Conservation (phyloP, 306 rosid species). For the Sindora glabra region DNA sequence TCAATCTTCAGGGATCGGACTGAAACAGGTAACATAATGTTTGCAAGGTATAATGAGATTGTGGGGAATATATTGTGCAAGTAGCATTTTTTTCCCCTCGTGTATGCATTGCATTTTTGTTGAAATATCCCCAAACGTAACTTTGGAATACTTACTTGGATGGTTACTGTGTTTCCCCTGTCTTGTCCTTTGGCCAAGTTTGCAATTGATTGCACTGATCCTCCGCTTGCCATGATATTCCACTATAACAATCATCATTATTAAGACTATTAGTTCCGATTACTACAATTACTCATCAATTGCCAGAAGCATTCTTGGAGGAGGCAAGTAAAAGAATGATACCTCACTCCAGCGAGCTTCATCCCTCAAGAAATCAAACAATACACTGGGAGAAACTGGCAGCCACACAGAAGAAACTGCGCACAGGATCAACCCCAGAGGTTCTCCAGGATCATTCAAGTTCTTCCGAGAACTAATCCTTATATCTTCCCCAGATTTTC, state of each 20-base stretch:
- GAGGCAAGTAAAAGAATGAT: not conserved
- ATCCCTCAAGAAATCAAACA: constrained; percentile 78
- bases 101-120: no score
- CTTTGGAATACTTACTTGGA: constrained; percentile 65
- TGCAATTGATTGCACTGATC: constrained; percentile 62
- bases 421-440: constrained; percentile 76
- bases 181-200: constrained; percentile 93
- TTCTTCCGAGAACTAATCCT: constrained; percentile 85
- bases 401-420: constrained; percentile 95
- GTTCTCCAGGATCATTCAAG: constrained; percentile 89
- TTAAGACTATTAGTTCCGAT: constrained; percentile 1
- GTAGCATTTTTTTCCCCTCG: no score
- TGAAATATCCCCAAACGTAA: no score
- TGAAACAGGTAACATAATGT: no score
- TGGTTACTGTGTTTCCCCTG: constrained; percentile 81
- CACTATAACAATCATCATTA: constrained; percentile 39
- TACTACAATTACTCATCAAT: not conserved
- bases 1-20: no score
- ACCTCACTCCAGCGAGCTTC: constrained; percentile 70
- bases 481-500: constrained; percentile 86
- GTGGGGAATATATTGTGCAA: no score
- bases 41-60: no score
- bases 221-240: constrained; percentile 81
- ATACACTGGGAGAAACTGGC: constrained; percentile 51
- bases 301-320: not conserved